Base-by-base conservation (phyloP, 371 early-diverging fungal genomes). In the Mucor saturninus region DNA sequence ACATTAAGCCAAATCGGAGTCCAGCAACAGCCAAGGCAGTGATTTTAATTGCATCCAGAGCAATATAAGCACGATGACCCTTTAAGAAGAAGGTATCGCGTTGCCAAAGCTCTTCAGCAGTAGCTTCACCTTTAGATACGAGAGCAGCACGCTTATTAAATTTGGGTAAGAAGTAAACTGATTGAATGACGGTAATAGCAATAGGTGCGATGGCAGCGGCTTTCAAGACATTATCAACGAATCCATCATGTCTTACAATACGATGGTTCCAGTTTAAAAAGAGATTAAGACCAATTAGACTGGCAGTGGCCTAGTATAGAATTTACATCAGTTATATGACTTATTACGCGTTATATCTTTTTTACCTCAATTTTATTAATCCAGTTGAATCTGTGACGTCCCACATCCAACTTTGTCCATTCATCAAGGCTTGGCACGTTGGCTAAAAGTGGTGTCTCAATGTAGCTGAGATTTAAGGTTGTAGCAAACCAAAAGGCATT, bases 11-110 rank as follows among this genome's bases (percentile, higher is more conserved):
- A 30, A 77, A 77, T 31, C 74, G 72, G 45, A 77, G 65, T 15
- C 78, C 78, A 49, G 78, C 81, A 15, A 80, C 74, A 56, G 78
- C 81, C 11, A 77, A 67, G 13, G 73, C 68, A 48, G 65, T 59
- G 5, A 80, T 64, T 42, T 80, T 80, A 31, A 70, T 43, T 4
- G 65, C 64, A n/a, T 80, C 81, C 37, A 80, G 62, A 5, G 76
- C 71, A 37, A 74, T 65, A 48, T 76, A 80, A 10, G 59, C 69
- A 43, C 75, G 73, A 46, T 76, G 78, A 5, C 62, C 59, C 29
- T 68, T 67, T 38, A 67, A 60, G 37, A 74, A 72, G 37, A 52
- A 68, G 3, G 51, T 49, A 30, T 67, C 67, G 0, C 56, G 15
- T 11, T 71, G 54, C 63, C 67, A 71, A 37, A 71, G 59, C 8